Conservation (phyloP, 2,329 filamentous ascomycete genomes). For the Nannizziopsis barbatae region DNA sequence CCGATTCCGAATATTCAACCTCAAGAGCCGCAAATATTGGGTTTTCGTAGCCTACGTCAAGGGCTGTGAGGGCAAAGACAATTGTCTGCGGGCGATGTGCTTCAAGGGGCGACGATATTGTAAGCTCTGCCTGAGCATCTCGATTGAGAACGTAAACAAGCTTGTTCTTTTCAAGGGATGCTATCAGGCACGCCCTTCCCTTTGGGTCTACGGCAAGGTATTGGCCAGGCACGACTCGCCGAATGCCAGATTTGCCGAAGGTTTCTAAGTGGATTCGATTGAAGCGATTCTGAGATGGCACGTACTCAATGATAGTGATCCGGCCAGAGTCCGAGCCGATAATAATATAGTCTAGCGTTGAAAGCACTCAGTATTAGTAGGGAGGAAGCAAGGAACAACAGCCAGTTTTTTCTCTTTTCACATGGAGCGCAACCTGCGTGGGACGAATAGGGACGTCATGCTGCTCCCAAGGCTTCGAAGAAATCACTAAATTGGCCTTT, state of each 20-base stretch:
- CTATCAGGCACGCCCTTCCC: conserved; percentile 86
- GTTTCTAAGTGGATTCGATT: conserved; percentile 88
- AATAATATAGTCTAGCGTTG: conserved; percentile 74
- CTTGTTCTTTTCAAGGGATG: conserved; percentile 97
- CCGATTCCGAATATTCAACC: conserved; percentile 80
- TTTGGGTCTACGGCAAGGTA: conserved; percentile 94
- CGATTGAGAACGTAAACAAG: conserved; percentile 97
- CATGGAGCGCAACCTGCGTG: conserved; percentile 8
- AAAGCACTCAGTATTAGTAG: conserved; percentile 34
- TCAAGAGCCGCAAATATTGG: conserved; percentile 93
- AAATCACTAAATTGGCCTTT: conserved; percentile 57
- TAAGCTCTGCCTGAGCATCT: conserved; percentile 85
- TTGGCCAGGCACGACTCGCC: conserved; percentile 87
- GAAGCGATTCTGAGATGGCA: conserved; percentile 76
- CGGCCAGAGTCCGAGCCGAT: conserved; percentile 91
- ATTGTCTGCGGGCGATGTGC: conserved; percentile 87
- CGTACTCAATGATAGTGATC: conserved; percentile 86
- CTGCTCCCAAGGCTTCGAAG: conserved; percentile 50
- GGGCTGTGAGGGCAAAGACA: conserved; percentile 72
- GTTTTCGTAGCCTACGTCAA: conserved; percentile 95
- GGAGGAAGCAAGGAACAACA: conserved; percentile 8
- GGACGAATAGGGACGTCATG: conserved; percentile 28
- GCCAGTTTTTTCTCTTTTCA: conserved; percentile 11
- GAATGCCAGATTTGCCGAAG: conserved; percentile 91
- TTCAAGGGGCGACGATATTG: conserved; percentile 92